phyloP scores from a whole-genome alignment of 2,329 filamentous ascomycete species.

The Stemphylium vesicarium region DNA sequence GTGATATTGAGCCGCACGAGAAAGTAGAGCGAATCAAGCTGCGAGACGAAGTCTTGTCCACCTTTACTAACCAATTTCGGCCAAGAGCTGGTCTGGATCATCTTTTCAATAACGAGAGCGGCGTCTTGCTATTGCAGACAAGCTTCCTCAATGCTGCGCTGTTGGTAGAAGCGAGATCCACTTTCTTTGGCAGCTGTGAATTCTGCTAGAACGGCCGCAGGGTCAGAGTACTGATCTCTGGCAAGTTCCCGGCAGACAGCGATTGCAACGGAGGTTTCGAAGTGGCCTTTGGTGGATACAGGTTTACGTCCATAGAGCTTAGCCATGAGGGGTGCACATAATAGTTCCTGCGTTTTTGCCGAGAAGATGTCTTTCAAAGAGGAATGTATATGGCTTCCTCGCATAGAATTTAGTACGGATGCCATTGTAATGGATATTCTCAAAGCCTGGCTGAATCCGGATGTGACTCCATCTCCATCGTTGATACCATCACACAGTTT shows the following conservation, averaged over 20 bases:
- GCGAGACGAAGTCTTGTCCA: conserved; percentile 15
- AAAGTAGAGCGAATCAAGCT: conserved; percentile 23
- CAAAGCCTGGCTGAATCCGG: conserved; percentile 5
- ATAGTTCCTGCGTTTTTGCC: conserved; percentile 18
- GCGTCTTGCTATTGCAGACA: conserved; percentile 15
- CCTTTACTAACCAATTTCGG: conserved; percentile 7
- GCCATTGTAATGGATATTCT: conserved; percentile 15
- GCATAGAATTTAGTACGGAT: background rate
- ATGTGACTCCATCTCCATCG: conserved; percentile 9
- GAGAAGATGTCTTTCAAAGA: conserved; percentile 22
- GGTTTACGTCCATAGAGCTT: conserved; percentile 18
- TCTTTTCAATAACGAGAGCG: conserved; percentile 15
- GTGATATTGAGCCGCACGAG: conserved; percentile 23
- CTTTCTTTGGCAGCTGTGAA: conserved; percentile 17
- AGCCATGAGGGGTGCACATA: conserved; percentile 22
- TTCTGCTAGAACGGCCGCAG: conserved; percentile 9
- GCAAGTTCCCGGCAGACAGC: conserved; percentile 14
- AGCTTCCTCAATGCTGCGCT: background rate
- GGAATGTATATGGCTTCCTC: background rate
- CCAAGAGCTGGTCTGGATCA: conserved; percentile 17
- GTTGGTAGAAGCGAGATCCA: conserved; percentile 10
- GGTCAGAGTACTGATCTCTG: conserved; percentile 18
- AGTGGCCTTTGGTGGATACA: conserved; percentile 12
- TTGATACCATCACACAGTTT: conserved; percentile 16
- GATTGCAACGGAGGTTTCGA: conserved; percentile 13